These are phyloP conservation scores for Phaeosphaeria sp. DNA, from an alignment of 2,329 filamentous ascomycete species.

Conservation along the genomic window DNA sequence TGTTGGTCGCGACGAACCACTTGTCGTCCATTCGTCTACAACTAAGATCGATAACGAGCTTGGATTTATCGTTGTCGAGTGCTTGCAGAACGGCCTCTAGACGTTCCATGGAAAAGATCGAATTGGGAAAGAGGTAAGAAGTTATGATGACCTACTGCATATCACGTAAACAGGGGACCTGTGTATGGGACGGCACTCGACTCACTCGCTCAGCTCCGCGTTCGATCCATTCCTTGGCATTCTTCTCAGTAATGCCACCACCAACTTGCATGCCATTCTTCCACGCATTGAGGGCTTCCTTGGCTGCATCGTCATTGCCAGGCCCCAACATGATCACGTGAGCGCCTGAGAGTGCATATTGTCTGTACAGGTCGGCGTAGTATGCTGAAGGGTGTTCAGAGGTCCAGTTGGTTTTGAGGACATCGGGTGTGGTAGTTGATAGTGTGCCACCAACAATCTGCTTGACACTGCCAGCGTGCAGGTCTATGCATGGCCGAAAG, in stretches of 20 bases:
- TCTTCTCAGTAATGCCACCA: conserved; percentile 87
- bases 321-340: conserved; percentile 98
- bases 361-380: conserved; percentile 82
- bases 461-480: conserved; percentile 97
- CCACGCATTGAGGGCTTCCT: conserved; percentile 80
- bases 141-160: conserved; percentile 88
- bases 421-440: conserved; percentile 36
- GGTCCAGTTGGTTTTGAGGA: conserved; percentile 88
- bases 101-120: conserved; percentile 78
- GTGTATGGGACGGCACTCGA: neutral
- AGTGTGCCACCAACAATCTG: conserved; percentile 97
- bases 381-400: conserved; percentile 81
- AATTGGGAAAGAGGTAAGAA: conserved; percentile 88
- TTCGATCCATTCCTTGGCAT: conserved; percentile 86
- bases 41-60: conserved; percentile 93
- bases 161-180: conserved; percentile 15
- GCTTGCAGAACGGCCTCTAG: conserved; percentile 76
- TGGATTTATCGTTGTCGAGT: conserved; percentile 75
- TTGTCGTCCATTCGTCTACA: conserved; percentile 77
- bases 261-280: conserved; percentile 83
- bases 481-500: conserved; percentile 95
- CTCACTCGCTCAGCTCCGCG: conserved; percentile 87
- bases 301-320: conserved; percentile 81
- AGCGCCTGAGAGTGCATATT: conserved; percentile 75
- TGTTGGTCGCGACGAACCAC: conserved; percentile 99